Percentiles rank a stretch among this genome's conserved stretches.
Evolutionary conservation across 805 yeast species (phyloP).

Genomic region (Candida argentea): DNA sequence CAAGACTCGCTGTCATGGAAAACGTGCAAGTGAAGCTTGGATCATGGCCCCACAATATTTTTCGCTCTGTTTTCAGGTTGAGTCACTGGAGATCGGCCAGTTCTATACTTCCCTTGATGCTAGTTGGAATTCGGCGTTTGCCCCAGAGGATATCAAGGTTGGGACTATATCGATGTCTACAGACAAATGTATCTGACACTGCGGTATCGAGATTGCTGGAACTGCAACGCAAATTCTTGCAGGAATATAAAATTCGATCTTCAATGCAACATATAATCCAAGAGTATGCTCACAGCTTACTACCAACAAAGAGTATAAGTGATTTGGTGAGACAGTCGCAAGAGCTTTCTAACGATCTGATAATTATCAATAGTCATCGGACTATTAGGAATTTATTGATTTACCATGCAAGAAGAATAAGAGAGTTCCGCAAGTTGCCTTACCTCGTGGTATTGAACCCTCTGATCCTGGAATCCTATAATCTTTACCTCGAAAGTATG

Average conservation of each 20-base stretch:
- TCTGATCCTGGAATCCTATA: slow-evolving; percentile 67
- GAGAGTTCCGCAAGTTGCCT: slow-evolving; percentile 65
- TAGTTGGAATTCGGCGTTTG: too few species aligned
- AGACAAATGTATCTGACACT: too few species aligned
- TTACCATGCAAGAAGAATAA: slow-evolving; percentile 60
- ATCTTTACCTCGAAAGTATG: slow-evolving; percentile 63
- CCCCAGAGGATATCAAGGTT: too few species aligned
- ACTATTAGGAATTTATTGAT: slow-evolving; percentile 49
- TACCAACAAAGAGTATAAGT: slow-evolving; percentile 44
- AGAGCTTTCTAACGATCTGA: slow-evolving; percentile 26
- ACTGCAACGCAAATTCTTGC: slow-evolving; percentile 30
- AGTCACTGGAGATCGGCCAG: too few species aligned
- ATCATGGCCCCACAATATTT: too few species aligned
- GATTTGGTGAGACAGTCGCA: slow-evolving; percentile 34
- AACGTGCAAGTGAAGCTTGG: too few species aligned
- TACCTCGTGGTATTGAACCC: slow-evolving; percentile 84
- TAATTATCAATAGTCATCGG: slow-evolving; percentile 38
- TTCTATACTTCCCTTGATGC: too few species aligned
- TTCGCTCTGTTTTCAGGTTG: too few species aligned
- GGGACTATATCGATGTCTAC: too few species aligned
- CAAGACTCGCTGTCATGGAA: too few species aligned
- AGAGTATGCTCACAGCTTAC: slow-evolving; percentile 40
- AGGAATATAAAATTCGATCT: slow-evolving; percentile 48
- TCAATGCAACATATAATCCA: slow-evolving; percentile 50
- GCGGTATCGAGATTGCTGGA: slow-evolving; percentile 1